Evolutionary conservation across 1,139 yeast genomes (phyloP).

Genomic region (Blastobotrys aristatus): DNA sequence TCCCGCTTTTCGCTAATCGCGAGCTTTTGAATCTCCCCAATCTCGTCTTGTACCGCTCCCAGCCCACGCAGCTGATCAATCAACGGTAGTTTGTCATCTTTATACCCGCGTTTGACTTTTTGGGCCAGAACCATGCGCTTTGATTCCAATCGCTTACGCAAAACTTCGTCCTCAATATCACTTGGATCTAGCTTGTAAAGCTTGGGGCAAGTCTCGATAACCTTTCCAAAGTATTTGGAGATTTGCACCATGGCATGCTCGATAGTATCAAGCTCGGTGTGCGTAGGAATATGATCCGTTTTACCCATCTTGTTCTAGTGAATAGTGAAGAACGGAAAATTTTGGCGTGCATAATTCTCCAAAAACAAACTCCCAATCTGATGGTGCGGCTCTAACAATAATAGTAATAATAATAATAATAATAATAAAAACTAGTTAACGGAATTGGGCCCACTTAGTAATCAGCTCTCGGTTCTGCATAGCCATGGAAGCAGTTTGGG

Average conservation of each 20-base stretch:
- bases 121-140: slow-evolving; percentile 58
- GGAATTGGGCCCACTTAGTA: slow-evolving; percentile 10
- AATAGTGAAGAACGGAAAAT: not conserved
- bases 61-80: slow-evolving; percentile 36
- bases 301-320: not conserved
- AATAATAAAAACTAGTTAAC: not conserved
- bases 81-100: slow-evolving; percentile 43
- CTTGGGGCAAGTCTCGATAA: slow-evolving; percentile 49
- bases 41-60: not conserved
- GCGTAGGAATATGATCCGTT: slow-evolving; percentile 1
- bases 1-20: not conserved
- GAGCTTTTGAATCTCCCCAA: not conserved
- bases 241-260: slow-evolving; percentile 48
- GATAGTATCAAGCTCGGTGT: slow-evolving; percentile 37
- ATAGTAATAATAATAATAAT: no score
- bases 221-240: slow-evolving; percentile 45
- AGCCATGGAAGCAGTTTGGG: slow-evolving; percentile 22
- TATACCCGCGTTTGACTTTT: slow-evolving; percentile 50
- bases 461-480: slow-evolving; percentile 15
- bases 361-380: not conserved
- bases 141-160: slow-evolving; percentile 39
- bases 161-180: slow-evolving; percentile 34
- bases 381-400: not conserved
- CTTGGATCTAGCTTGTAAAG: slow-evolving; percentile 39
- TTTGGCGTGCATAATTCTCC: not conserved